Conservation (phyloP, 352 stramenopile genomes). For the Thraustochytrium striatum region DNA sequence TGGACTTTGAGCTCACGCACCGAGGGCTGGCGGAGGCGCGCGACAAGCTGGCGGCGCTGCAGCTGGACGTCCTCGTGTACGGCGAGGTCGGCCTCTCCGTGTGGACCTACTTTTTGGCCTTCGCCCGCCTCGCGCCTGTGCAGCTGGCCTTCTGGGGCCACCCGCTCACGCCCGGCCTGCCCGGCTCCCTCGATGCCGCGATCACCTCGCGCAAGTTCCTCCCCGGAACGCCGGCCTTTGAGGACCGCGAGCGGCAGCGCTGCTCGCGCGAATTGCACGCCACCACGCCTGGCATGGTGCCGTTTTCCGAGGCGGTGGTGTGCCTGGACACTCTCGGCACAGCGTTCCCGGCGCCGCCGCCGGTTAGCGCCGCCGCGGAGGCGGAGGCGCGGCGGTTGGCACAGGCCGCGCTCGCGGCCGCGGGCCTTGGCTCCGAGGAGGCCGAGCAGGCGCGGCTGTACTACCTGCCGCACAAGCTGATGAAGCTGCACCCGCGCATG, state of each 20-base stretch:
- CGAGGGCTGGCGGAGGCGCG: neutral
- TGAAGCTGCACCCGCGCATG: slow-evolving; percentile 37
- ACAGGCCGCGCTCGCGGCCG: neutral
- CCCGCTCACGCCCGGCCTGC: slow-evolving; percentile 1
- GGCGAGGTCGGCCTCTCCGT: slow-evolving; percentile 74
- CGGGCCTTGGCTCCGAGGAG: neutral
- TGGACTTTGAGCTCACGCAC: slow-evolving; percentile 4
- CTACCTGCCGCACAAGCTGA: slow-evolving; percentile 37
- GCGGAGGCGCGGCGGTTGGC: neutral
- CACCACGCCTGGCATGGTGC: neutral
- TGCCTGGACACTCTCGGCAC: slow-evolving; percentile 11
- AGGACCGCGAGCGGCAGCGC: neutral
- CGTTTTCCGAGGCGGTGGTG: neutral
- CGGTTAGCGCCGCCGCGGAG: neutral
- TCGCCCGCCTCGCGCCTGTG: slow-evolving; percentile 67
- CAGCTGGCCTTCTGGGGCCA: slow-evolving; percentile 52
- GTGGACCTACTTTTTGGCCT: slow-evolving; percentile 68
- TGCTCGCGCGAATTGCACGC: slow-evolving; percentile 6
- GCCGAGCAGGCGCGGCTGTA: slow-evolving; percentile 16
- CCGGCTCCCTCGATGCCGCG: neutral
- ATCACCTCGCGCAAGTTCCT: slow-evolving; percentile 12
- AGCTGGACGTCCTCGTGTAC: slow-evolving; percentile 72
- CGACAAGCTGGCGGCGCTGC: slow-evolving; percentile 49
- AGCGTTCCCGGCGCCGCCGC: neutral
- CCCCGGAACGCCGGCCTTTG: neutral